These are phyloP conservation scores for Piper betle DNA, from an alignment of 164 flowering plant species.

Conservation along the genomic window DNA sequence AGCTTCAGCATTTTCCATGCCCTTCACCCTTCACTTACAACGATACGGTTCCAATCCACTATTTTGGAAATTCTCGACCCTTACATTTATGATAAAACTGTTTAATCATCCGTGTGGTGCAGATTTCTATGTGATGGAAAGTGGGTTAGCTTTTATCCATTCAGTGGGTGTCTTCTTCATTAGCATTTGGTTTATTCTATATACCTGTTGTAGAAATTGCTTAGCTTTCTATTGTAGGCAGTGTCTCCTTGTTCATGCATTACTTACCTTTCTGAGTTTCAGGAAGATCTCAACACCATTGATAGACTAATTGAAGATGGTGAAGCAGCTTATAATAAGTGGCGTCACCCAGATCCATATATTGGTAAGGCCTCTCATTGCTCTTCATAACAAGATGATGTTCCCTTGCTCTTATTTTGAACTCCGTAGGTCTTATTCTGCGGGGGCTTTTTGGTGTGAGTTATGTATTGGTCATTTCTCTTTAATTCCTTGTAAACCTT, in stretches of 20 bases:
- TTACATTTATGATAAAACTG: background rate
- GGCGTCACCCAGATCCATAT: slow-evolving; percentile 97
- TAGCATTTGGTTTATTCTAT: background rate
- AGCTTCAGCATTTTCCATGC: too few relatives aligned
- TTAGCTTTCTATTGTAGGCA: background rate
- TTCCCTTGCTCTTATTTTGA: too few relatives aligned
- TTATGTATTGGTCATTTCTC: background rate
- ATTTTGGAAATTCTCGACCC: background rate
- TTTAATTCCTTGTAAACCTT: background rate
- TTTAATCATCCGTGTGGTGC: background rate
- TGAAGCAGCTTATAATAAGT: slow-evolving; percentile 63
- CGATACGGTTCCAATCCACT: background rate
- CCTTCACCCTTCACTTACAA: too few relatives aligned
- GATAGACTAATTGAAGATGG: slow-evolving; percentile 70
- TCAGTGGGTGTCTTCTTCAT: background rate
- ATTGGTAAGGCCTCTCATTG: slow-evolving; percentile 40
- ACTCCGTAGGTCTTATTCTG: too few relatives aligned
- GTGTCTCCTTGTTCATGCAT: background rate
- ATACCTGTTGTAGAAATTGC: background rate
- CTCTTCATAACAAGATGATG: too few relatives aligned
- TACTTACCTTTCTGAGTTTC: slow-evolving; percentile 9
- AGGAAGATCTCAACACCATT: slow-evolving; percentile 79
- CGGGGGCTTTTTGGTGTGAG: too few relatives aligned
- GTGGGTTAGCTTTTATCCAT: background rate
- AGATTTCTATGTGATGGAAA: background rate